phyloP scores from a whole-genome alignment of 441 rosid genomes.

The Populus trichocarpa region DNA sequence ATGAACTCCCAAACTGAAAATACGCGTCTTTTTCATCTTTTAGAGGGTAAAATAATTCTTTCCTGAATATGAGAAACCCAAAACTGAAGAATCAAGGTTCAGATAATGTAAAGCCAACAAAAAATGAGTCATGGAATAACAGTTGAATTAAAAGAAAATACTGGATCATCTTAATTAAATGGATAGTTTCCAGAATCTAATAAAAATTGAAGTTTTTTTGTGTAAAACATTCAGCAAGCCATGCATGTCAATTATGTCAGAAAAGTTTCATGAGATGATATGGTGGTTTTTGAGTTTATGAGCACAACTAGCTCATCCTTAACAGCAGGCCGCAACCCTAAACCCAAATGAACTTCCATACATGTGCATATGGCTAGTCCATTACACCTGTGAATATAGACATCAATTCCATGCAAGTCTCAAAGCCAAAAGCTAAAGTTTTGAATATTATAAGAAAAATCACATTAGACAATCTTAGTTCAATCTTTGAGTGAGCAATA shows the following conservation, averaged over 20 bases:
- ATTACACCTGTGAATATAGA: background rate
- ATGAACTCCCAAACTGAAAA: conserved; percentile 82
- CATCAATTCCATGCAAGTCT: background rate
- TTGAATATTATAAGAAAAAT: too few relatives aligned
- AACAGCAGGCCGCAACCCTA: background rate
- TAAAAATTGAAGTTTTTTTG: background rate
- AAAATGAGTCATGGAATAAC: background rate
- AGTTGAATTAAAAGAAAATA: background rate
- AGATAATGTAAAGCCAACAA: background rate
- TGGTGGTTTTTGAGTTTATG: background rate
- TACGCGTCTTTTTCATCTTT: conserved; percentile 86
- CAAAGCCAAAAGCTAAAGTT: background rate
- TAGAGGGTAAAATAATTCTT: conserved; percentile 74
- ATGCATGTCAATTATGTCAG: background rate
- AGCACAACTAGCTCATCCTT: background rate
- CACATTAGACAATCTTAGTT: too few relatives aligned
- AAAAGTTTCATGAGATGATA: background rate
- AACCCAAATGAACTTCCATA: background rate
- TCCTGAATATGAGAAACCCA: conserved; percentile 43
- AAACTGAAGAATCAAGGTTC: background rate
- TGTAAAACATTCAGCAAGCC: background rate
- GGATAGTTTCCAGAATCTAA: background rate
- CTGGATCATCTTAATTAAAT: background rate
- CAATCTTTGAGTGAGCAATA: too few relatives aligned
- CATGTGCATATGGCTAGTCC: background rate